These are phyloP conservation scores for Cryphonectria parasitica DNA, from an alignment of 2,329 filamentous ascomycete genomes.

Conservation along the genomic window DNA sequence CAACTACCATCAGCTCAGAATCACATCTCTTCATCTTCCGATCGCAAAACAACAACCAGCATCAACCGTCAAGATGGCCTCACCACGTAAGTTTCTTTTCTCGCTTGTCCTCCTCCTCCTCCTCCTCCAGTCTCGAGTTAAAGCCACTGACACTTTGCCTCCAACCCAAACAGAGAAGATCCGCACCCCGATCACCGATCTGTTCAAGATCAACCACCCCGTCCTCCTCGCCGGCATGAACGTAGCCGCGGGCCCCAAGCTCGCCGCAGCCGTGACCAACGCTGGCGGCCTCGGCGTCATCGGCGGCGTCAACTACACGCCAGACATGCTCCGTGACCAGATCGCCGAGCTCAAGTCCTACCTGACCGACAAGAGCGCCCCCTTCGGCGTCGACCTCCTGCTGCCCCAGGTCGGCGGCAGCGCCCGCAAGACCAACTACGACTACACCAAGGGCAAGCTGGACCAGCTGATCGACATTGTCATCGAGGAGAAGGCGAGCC, in stretches of 20 bases:
- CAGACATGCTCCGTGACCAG: constrained; percentile 95
- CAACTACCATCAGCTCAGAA: background rate
- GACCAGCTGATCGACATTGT: constrained; percentile 87
- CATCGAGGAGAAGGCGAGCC: constrained; percentile 86
- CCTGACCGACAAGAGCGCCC: constrained; percentile 86
- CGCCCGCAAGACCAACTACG: constrained; percentile 97
- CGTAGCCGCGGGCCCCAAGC: constrained; percentile 93
- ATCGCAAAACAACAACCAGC: constrained; percentile 17
- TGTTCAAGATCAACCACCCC: constrained; percentile 97
- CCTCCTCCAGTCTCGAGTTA: background rate
- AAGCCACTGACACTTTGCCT: background rate
- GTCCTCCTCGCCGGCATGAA: constrained; percentile 98
- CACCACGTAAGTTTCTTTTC: constrained; percentile 66
- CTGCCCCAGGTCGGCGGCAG: constrained; percentile 93
- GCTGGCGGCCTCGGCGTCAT: constrained; percentile 96
- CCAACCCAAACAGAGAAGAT: constrained; percentile 70
- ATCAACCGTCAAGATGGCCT: constrained; percentile 63
- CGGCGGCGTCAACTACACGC: constrained; percentile 93
- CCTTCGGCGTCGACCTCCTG: constrained; percentile 92
- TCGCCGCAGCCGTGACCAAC: constrained; percentile 96
- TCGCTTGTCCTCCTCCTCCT: constrained; percentile 14
- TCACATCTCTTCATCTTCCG: constrained; percentile 13
- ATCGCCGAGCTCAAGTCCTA: constrained; percentile 91
- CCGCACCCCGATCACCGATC: constrained; percentile 89
- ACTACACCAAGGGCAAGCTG: constrained; percentile 99